A percentile compares a stretch with the other conserved stretches of the same genome.
Conservation (phyloP, 768 basidiomycete species). For the Lyophyllum atratum region DNA sequence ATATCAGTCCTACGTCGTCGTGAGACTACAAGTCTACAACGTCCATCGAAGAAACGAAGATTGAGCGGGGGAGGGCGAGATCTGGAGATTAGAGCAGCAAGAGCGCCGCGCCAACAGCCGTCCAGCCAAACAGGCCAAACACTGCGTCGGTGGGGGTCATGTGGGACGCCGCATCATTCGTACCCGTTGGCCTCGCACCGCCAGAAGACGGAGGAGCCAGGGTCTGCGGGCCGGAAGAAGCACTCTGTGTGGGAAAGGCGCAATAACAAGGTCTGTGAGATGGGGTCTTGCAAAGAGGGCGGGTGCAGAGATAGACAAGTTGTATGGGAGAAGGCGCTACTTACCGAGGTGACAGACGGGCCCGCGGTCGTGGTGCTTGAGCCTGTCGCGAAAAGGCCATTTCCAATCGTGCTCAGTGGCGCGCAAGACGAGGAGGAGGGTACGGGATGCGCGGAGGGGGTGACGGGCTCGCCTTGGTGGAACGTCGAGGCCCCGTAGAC, state of each 20-base stretch:
- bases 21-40: background rate
- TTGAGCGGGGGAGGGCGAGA: no score
- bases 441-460: conserved; percentile 56
- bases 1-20: background rate
- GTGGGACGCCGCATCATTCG: conserved; percentile 12
- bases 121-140: background rate
- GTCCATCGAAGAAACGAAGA: background rate
- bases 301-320: background rate
- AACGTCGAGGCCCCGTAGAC: conserved; percentile 70
- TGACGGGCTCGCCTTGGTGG: conserved; percentile 59
- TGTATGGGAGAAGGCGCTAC: background rate
- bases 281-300: background rate
- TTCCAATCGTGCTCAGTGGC: conserved; percentile 50
- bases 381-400: conserved; percentile 37
- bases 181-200: conserved; percentile 19
- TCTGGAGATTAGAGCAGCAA: background rate
- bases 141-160: background rate
- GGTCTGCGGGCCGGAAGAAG: background rate
- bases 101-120: background rate
- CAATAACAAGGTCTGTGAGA: background rate
- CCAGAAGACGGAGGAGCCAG: background rate
- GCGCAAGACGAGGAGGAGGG: conserved; percentile 66
- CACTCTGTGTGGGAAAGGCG: background rate
- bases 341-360: conserved; percentile 19
- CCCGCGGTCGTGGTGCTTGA: conserved; percentile 22